A percentile compares a stretch with the other conserved stretches of the same genome.
Evolutionary conservation across 106 monocot genomes (phyloP).

Genomic region (Dendrobium officinale): DNA sequence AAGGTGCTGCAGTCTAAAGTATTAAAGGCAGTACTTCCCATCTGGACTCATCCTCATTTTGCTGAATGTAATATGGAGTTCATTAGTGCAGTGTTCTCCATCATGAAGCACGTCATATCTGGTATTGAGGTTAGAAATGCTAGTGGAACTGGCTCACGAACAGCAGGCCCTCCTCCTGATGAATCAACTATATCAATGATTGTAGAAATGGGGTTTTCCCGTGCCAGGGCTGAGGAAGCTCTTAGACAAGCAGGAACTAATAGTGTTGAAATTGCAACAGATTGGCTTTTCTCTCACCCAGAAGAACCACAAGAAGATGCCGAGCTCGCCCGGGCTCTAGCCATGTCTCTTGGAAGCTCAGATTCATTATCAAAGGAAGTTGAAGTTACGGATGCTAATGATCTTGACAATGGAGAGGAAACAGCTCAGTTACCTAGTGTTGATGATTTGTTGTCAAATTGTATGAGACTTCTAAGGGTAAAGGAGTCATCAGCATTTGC

Average conservation of each 20-base stretch:
- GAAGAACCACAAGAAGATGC: constrained; percentile 98
- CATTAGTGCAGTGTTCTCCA: constrained; percentile 62
- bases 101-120: constrained; percentile 91
- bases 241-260: constrained; percentile 89
- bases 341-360: constrained; percentile 84
- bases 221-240: constrained; percentile 93
- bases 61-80: constrained; percentile 74
- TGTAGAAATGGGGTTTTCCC: constrained; percentile 93
- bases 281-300: constrained; percentile 96
- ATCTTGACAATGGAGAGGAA: constrained; percentile 49
- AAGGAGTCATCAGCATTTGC: constrained; percentile 85
- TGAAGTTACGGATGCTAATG: constrained; percentile 19
- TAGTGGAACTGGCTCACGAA: constrained; percentile 34
- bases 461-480: constrained; percentile 62
- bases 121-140: constrained; percentile 71
- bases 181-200: constrained; percentile 84
- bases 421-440: constrained; percentile 48
- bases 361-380: constrained; percentile 45
- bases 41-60: constrained; percentile 88
- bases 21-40: constrained; percentile 83
- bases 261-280: constrained; percentile 93
- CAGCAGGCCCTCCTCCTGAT: constrained; percentile 75
- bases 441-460: constrained; percentile 80
- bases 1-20: constrained; percentile 90
- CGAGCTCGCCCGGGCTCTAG: constrained; percentile 98